Conservation (phyloP, 495 filamentous ascomycete genomes). For the Talaromyces trachyspermus region DNA sequence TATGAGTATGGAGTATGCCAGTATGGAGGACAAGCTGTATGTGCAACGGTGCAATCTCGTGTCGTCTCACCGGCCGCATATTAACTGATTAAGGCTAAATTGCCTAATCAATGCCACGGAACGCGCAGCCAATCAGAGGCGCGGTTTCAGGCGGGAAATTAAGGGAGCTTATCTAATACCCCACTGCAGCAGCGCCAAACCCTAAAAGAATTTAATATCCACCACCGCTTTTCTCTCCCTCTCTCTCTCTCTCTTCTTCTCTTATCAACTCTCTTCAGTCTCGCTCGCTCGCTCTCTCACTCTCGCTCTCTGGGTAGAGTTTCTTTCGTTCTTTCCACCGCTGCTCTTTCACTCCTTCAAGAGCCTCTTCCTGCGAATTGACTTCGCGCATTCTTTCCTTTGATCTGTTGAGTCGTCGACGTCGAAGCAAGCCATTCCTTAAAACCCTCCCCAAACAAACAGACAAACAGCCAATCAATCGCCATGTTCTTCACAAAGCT, state of each 20-base stretch:
- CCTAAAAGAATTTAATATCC: too few species aligned
- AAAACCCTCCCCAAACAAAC: not conserved
- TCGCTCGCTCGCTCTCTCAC: slow-evolving; percentile 21
- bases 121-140: too few species aligned
- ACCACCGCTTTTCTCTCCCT: slow-evolving; percentile 12
- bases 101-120: too few species aligned
- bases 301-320: slow-evolving; percentile 25
- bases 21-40: too few species aligned
- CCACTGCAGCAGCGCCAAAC: too few species aligned
- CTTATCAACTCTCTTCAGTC: slow-evolving; percentile 8
- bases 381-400: slow-evolving; percentile 35
- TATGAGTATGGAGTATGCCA: too few species aligned
- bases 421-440: slow-evolving; percentile 5
- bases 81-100: too few species aligned
- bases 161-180: too few species aligned
- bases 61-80: too few species aligned
- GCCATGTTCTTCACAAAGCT: slow-evolving; percentile 42
- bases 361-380: slow-evolving; percentile 31
- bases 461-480: slow-evolving; percentile 4
- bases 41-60: too few species aligned
- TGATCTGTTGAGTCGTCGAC: slow-evolving; percentile 7
- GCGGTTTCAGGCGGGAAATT: too few species aligned
- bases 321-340: slow-evolving; percentile 23
- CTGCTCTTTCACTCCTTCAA: slow-evolving; percentile 30
- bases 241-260: slow-evolving; percentile 17